These are phyloP conservation scores for Goffeauzyma gilvescens DNA, from an alignment of 768 basidiomycete genomes.

Conservation along the genomic window DNA sequence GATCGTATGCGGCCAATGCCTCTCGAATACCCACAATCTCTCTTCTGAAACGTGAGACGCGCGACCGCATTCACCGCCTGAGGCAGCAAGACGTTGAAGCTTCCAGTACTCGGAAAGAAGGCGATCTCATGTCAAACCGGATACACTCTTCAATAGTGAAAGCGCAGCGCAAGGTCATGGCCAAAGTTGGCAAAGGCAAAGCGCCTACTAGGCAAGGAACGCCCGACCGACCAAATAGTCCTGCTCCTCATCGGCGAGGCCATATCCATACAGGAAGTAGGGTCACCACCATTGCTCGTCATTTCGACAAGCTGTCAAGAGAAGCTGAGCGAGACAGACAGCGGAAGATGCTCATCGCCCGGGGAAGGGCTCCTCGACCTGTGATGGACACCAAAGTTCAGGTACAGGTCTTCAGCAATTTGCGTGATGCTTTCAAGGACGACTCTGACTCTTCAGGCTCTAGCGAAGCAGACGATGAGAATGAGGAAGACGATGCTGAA, in stretches of 20 bases:
- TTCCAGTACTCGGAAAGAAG: too few relatives aligned
- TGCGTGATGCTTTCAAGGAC: constrained; percentile 74
- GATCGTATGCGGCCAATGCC: constrained; percentile 80
- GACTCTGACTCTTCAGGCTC: constrained; percentile 40
- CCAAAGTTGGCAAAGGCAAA: constrained; percentile 25
- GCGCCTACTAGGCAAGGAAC: constrained; percentile 8
- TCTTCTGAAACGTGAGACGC: too few relatives aligned
- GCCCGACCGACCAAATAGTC: neutral
- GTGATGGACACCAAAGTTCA: constrained; percentile 73
- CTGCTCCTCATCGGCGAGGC: constrained; percentile 39
- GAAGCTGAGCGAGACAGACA: constrained; percentile 42
- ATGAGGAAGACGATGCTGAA: constrained; percentile 39
- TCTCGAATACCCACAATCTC: constrained; percentile 49
- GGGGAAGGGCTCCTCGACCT: constrained; percentile 69
- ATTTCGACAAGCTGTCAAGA: constrained; percentile 58
- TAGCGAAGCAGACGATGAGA: constrained; percentile 49
- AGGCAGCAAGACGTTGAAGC: too few relatives aligned
- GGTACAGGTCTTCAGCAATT: constrained; percentile 69
- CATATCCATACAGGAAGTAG: constrained; percentile 39
- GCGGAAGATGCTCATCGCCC: constrained; percentile 59
- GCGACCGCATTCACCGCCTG: too few relatives aligned
- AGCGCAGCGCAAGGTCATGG: constrained; percentile 12
- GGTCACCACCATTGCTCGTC: constrained; percentile 71
- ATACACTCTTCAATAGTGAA: too few relatives aligned
- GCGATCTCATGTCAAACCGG: too few relatives aligned